Evolutionary conservation across 371 early-diverging fungal genomes (phyloP).

Genomic region (Mucor sp.): DNA sequence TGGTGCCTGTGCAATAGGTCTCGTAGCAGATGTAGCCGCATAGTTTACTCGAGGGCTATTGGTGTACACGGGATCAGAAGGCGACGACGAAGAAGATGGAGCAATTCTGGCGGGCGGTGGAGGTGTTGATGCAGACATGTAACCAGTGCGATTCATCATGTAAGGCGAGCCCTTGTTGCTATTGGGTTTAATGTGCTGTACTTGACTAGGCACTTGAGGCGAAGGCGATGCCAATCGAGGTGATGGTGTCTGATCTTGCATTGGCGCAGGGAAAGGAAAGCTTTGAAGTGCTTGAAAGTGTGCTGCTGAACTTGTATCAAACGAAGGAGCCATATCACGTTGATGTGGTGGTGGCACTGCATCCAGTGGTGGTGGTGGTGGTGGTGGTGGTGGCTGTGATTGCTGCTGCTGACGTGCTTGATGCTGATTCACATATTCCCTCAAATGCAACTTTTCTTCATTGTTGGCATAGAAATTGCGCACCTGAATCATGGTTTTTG

Average conservation of each 20-base stretch:
- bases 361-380: neutral
- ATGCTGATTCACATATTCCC: slow-evolving; percentile 50
- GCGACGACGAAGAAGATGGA: neutral
- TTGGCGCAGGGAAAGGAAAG: slow-evolving; percentile 35
- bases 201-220: neutral
- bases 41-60: neutral
- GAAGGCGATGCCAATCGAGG: neutral
- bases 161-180: neutral
- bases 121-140: slow-evolving; percentile 9
- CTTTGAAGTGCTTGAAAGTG: slow-evolving; percentile 32
- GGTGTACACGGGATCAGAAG: neutral
- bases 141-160: neutral
- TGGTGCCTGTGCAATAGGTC: neutral
- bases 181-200: neutral
- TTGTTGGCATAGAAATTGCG: slow-evolving; percentile 81
- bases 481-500: slow-evolving; percentile 83
- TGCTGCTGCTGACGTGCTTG: slow-evolving; percentile 21
- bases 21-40: slow-evolving; percentile 9
- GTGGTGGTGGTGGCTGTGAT: neutral
- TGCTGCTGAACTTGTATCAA: slow-evolving; percentile 17
- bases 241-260: slow-evolving; percentile 8
- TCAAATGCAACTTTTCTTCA: slow-evolving; percentile 66
- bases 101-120: slow-evolving; percentile 13
- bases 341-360: neutral
- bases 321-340: slow-evolving; percentile 12